These are phyloP conservation scores for Orbilia javanica DNA, from an alignment of 2,329 filamentous ascomycete species.

Conservation along the genomic window DNA sequence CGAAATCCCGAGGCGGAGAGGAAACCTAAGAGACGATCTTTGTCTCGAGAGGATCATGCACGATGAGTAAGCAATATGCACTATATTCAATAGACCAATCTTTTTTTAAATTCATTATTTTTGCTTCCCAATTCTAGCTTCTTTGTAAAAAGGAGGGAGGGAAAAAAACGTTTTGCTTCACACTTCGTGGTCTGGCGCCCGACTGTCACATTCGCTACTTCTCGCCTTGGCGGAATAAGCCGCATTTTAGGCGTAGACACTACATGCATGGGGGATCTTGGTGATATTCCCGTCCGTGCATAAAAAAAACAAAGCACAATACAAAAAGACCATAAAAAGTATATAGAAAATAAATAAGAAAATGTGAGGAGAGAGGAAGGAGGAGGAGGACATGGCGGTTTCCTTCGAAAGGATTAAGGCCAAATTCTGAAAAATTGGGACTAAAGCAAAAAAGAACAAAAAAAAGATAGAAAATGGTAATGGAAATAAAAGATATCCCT, in stretches of 20 bases:
- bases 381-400: background rate
- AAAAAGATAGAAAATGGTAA: background rate
- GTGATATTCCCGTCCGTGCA: background rate
- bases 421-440: background rate
- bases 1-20: too few relatives aligned
- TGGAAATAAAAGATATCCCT: background rate
- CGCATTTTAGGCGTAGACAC: slow-evolving; percentile 3
- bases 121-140: too few relatives aligned
- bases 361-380: background rate
- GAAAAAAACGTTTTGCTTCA: background rate
- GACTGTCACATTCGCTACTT: background rate
- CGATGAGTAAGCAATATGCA: slow-evolving; percentile 3
- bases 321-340: too few relatives aligned
- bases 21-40: too few relatives aligned
- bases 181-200: background rate
- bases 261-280: background rate
- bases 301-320: too few relatives aligned
- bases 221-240: slow-evolving; percentile 7
- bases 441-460: background rate
- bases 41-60: background rate
- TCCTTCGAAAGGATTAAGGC: background rate
- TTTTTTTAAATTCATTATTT: background rate
- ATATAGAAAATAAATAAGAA: too few relatives aligned
- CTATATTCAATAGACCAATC: background rate
- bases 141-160: background rate